Evolutionary conservation across 495 filamentous ascomycete species (phyloP), one percentile per base, ranked within the genome.

Genomic region (Astrocystis sublimbata): DNA sequence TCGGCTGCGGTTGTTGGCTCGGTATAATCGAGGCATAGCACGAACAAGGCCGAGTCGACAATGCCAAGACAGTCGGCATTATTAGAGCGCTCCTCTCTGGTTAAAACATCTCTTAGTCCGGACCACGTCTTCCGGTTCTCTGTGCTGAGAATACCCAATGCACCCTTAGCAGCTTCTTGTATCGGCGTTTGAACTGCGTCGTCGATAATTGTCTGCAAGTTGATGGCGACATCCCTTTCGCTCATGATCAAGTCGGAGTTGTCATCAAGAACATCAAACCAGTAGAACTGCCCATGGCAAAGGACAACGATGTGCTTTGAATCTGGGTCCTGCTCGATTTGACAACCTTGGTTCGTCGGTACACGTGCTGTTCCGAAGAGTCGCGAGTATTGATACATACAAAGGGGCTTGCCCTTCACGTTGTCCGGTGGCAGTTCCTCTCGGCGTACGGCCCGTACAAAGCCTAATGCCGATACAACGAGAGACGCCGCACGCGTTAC

Each of bases 41-140:
- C 84, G 68, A 97, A 98, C 5, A 98, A 81, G 8, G 94, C 92
- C 2, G 93, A 93, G 71, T 98, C 94, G 47, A 98, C 92, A 64
- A 97, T 96, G 62, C 88, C 86, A 31, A 98, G 81, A 66, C 92
- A 97, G 68, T 98, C 93, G 12, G 92, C 89, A 60, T 98, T 98
- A 75, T 97, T 97, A 6, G 92, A 96, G 6, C 87, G 84, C 49
- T 88, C 85, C 58, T 97, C 93, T 59, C 88, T 85, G 30, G 89
- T 94, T 64, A 98, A 81, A 38, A 98, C 86, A 69, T 98, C 94
- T 65, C 94, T 80, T 60, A 98, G 72, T 1, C 91, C 88, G 0
- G 94, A 96, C 94, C 94, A 98, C 33, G 91, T 88, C 68, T 97
- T 96, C 19, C 94, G 87, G 71, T 97, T 98, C 74, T 98, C 94